Conservation (phyloP, 2,329 filamentous ascomycete genomes). For the Ophiostoma novo-ulmi region DNA sequence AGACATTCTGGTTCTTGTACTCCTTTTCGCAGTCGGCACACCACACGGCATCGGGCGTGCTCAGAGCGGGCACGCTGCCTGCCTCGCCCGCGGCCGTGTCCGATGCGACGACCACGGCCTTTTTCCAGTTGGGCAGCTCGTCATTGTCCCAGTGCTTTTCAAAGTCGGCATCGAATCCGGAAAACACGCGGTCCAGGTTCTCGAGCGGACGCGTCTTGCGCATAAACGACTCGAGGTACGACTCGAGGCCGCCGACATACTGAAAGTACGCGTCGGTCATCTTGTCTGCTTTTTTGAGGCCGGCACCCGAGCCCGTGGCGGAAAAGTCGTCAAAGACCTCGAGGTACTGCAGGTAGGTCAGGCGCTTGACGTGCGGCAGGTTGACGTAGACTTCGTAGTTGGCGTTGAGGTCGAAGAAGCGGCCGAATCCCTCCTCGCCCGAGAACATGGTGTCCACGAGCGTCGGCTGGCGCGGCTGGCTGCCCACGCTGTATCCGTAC, state of each 20-base stretch:
- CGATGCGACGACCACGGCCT: not conserved
- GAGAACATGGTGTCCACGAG: slow-evolving; percentile 90
- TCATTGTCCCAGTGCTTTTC: slow-evolving; percentile 75
- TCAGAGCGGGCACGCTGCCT: slow-evolving; percentile 26
- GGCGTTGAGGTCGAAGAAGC: slow-evolving; percentile 82
- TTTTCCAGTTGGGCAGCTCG: slow-evolving; percentile 69
- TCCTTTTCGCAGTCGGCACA: slow-evolving; percentile 90
- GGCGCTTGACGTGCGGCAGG: slow-evolving; percentile 74
- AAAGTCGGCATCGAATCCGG: slow-evolving; percentile 76
- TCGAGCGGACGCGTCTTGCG: slow-evolving; percentile 78
- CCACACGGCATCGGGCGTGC: slow-evolving; percentile 65
- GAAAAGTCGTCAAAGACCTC: slow-evolving; percentile 85
- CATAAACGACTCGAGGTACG: slow-evolving; percentile 85
- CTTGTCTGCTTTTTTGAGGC: slow-evolving; percentile 59
- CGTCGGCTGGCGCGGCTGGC: slow-evolving; percentile 41
- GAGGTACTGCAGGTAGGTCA: slow-evolving; percentile 89
- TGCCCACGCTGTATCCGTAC: not conserved
- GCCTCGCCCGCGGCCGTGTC: slow-evolving; percentile 25
- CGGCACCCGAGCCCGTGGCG: slow-evolving; percentile 66
- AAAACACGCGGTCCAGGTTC: slow-evolving; percentile 72
- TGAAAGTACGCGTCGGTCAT: slow-evolving; percentile 87
- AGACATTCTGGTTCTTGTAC: slow-evolving; percentile 93
- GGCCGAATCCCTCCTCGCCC: slow-evolving; percentile 88
- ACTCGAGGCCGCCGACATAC: slow-evolving; percentile 74
- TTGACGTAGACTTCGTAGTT: slow-evolving; percentile 89